Evolutionary conservation across 2,329 filamentous ascomycete genomes (phyloP).

Genomic region (Trichoderma endophyticum): DNA sequence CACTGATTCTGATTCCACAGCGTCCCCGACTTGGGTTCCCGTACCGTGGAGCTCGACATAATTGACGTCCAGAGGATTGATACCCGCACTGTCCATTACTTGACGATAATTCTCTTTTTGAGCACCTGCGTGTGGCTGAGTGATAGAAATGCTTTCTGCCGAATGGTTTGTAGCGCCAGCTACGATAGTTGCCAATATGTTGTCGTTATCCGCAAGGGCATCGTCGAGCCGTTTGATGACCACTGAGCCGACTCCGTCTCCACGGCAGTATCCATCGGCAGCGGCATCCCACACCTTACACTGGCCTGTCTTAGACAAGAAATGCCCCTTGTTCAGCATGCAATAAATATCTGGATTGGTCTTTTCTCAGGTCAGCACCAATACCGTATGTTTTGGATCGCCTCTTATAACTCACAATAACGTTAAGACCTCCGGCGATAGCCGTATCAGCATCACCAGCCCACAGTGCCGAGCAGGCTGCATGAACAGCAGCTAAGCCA

Average conservation of each 20-base stretch:
- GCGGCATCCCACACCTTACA: conserved; percentile 76
- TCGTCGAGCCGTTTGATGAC: conserved; percentile 78
- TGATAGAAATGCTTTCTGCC: conserved; percentile 67
- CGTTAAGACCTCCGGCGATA: conserved; percentile 73
- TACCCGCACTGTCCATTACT: conserved; percentile 67
- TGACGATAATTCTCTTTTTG: conserved; percentile 61
- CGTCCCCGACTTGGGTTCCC: conserved; percentile 69
- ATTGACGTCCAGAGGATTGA: conserved; percentile 72
- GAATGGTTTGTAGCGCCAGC: conserved; percentile 69
- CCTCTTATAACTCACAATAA: conserved; percentile 32
- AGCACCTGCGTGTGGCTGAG: conserved; percentile 62
- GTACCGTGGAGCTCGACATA: conserved; percentile 94
- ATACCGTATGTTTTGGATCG: rapidly evolving
- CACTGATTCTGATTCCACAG: conserved; percentile 78
- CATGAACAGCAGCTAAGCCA: conserved; percentile 62
- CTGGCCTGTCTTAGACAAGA: conserved; percentile 56
- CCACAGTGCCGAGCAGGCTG: conserved; percentile 42
- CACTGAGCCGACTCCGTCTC: conserved; percentile 70
- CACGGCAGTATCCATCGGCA: conserved; percentile 80
- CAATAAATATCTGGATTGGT: conserved; percentile 49
- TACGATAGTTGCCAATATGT: conserved; percentile 68
- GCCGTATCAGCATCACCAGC: conserved; percentile 75
- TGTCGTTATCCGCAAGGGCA: conserved; percentile 73
- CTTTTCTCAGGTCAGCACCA: background rate
- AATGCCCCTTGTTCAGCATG: conserved; percentile 69